Evolutionary conservation across 345 rosid species (phyloP).

Genomic region (Carallia pectinifolia): DNA sequence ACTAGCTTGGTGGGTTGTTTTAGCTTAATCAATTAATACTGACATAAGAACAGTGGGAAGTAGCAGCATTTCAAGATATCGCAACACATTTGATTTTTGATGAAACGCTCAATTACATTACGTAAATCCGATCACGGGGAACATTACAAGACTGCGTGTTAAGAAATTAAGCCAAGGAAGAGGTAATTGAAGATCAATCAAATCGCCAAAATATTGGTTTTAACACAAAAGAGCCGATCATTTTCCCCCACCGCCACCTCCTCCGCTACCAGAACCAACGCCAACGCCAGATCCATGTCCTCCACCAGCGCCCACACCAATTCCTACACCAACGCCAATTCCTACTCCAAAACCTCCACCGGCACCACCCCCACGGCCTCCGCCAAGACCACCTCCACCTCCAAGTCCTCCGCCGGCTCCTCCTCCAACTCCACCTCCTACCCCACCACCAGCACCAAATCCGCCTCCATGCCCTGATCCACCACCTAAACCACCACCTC

Average conservation of each 20-base stretch:
- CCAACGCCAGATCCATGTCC: not conserved
- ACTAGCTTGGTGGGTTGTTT: too few relatives aligned
- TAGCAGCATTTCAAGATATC: too few relatives aligned
- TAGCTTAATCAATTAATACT: too few relatives aligned
- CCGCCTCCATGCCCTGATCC: slow-evolving; percentile 19
- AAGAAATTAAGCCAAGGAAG: not conserved
- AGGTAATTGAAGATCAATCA: too few relatives aligned
- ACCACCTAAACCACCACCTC: slow-evolving; percentile 16
- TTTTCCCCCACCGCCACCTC: slow-evolving; percentile 1
- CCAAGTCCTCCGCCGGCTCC: slow-evolving; percentile 2
- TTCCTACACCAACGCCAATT: not conserved
- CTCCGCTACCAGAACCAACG: not conserved
- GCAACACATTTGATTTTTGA: not conserved
- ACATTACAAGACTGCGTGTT: not conserved
- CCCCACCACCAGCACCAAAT: slow-evolving; percentile 12
- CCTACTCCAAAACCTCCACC: slow-evolving; percentile 2
- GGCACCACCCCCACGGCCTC: not conserved
- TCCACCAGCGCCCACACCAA: slow-evolving; percentile 2
- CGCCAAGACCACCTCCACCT: slow-evolving; percentile 9
- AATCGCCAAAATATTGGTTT: not conserved
- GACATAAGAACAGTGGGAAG: too few relatives aligned
- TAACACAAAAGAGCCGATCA: not conserved
- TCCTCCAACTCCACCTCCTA: slow-evolving; percentile 12
- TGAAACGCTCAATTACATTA: not conserved
- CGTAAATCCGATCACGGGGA: too few relatives aligned